phyloP scores from a whole-genome alignment of 768 basidiomycete genomes.

The Lentinula boryana region DNA sequence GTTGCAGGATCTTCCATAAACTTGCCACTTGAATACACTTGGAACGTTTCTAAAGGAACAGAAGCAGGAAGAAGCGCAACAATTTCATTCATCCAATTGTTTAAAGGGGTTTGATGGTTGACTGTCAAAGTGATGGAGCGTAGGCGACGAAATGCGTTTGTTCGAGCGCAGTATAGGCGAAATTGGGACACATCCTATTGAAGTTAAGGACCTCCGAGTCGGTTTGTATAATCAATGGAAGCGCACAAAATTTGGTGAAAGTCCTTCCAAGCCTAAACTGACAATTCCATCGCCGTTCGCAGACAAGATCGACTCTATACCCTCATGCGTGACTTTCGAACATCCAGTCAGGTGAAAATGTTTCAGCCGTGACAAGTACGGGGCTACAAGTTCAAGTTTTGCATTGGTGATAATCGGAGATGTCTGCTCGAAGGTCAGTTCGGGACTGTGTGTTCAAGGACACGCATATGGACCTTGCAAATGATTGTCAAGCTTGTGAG shows the following conservation, averaged over 20 bases:
- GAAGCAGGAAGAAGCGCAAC: constrained; percentile 30
- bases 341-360: constrained; percentile 63
- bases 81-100: constrained; percentile 41
- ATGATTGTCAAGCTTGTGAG: constrained; percentile 58
- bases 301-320: constrained; percentile 48
- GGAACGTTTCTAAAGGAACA: constrained; percentile 53
- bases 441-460: not conserved
- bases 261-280: constrained; percentile 53
- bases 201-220: not conserved
- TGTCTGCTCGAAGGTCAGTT: constrained; percentile 30
- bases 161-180: constrained; percentile 26
- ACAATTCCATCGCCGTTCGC: constrained; percentile 40
- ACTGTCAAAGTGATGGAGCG: constrained; percentile 55
- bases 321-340: constrained; percentile 57
- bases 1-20: constrained; percentile 31
- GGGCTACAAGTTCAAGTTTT: constrained; percentile 43
- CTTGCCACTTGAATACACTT: constrained; percentile 50
- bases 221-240: not conserved
- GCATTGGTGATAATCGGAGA: constrained; percentile 55
- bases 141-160: constrained; percentile 35
- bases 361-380: constrained; percentile 43
- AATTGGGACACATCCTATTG: constrained; percentile 50
- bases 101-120: constrained; percentile 26
- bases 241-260: constrained; percentile 56
- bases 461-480: constrained; percentile 48